phyloP scores from a whole-genome alignment of 2,329 filamentous ascomycete species.

The Hypomyces rosellus region DNA sequence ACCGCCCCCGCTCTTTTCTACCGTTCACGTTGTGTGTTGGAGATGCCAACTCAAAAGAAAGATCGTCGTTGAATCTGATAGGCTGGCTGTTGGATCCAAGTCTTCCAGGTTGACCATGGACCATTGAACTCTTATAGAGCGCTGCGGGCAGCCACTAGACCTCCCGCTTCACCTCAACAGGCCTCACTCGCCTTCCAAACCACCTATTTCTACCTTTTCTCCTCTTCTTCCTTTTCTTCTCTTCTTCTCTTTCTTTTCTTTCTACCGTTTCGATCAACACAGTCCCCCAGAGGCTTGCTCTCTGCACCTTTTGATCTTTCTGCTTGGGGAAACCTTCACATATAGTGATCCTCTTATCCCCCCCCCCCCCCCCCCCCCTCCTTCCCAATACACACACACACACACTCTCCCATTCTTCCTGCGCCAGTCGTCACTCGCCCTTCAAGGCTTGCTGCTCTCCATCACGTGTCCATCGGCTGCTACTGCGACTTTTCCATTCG shows the following conservation, averaged over 20 bases:
- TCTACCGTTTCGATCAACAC: slow-evolving; percentile 3
- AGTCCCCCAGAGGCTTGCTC: slow-evolving; percentile 14
- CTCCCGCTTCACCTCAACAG: background rate
- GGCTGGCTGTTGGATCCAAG: background rate
- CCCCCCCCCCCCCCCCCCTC: too few relatives aligned
- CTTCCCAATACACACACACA: too few relatives aligned
- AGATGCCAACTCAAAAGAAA: too few relatives aligned
- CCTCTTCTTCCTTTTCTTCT: too few relatives aligned
- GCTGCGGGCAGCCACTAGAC: too few relatives aligned
- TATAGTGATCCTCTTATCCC: too few relatives aligned
- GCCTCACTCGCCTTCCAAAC: background rate
- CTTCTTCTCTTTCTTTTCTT: slow-evolving; percentile 9
- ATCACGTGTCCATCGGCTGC: background rate
- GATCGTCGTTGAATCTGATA: background rate
- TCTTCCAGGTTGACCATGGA: too few relatives aligned
- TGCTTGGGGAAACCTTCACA: background rate
- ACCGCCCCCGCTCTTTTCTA: slow-evolving; percentile 9
- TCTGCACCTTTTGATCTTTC: slow-evolving; percentile 12
- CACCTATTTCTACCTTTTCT: too few relatives aligned
- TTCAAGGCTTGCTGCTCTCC: background rate
- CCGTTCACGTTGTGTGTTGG: too few relatives aligned
- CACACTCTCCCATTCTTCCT: too few relatives aligned
- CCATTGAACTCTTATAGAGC: too few relatives aligned
- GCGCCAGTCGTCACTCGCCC: background rate
- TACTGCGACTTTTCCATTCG: slow-evolving; percentile 26